Percentiles rank a stretch among this genome's conserved stretches.
phyloP scores from a whole-genome alignment of 129 eudicot species.

The Flaveria trinervia region DNA sequence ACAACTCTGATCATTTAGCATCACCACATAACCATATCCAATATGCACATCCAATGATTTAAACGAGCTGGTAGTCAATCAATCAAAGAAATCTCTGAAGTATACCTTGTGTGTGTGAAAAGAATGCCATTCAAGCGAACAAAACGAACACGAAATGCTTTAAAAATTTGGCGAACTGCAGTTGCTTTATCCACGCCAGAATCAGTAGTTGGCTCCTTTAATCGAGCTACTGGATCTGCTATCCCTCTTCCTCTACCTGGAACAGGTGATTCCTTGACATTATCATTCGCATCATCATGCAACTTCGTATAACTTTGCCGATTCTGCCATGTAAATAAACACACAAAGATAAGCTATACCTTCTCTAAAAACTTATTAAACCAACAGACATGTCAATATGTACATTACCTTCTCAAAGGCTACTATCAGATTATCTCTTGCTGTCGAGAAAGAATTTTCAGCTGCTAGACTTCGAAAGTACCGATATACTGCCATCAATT shows the following conservation, averaged over 20 bases:
- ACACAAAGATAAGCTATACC: neutral
- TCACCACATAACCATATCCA: neutral
- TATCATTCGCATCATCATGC: constrained; percentile 36
- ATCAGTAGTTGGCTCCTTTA: constrained; percentile 35
- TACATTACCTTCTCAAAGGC: constrained; percentile 64
- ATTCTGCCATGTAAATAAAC: constrained; percentile 44
- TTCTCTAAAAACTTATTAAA: neutral
- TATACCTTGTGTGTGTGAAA: constrained; percentile 68
- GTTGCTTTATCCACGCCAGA: constrained; percentile 30
- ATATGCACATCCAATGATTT: neutral
- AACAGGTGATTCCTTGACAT: constrained; percentile 37
- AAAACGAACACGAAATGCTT: constrained; percentile 51
- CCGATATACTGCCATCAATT: constrained; percentile 58
- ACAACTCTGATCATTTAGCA: neutral
- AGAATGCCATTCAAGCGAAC: constrained; percentile 67
- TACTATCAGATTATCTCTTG: constrained; percentile 59
- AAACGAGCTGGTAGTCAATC: neutral
- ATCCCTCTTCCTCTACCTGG: constrained; percentile 37
- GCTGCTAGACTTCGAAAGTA: constrained; percentile 66
- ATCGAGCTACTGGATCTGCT: constrained; percentile 20
- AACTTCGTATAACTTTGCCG: constrained; percentile 54
- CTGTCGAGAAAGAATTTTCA: constrained; percentile 55
- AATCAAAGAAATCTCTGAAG: neutral
- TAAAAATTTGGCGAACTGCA: constrained; percentile 33
- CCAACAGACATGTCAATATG: neutral